These are phyloP conservation scores for Haplosporangium sp. DNA, from an alignment of 371 early-diverging fungal species.

Conservation along the genomic window DNA sequence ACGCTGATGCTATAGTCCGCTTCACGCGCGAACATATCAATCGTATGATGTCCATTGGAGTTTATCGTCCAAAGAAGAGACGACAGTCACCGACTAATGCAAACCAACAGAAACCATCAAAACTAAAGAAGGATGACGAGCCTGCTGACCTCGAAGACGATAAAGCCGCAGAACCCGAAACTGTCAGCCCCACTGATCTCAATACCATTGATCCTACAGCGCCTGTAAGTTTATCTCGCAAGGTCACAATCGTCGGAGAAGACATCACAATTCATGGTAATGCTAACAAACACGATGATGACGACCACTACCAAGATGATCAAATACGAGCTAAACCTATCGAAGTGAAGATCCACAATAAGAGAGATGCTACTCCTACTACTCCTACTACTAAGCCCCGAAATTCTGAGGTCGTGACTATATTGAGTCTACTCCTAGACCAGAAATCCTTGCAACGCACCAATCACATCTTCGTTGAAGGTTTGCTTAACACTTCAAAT, in stretches of 20 bases:
- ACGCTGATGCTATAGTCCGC: conserved; percentile 42
- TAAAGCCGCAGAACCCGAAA: conserved; percentile 4
- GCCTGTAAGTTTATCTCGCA: background rate
- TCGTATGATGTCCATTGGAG: conserved; percentile 44
- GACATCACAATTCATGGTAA: conserved; percentile 21
- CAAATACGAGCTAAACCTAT: background rate
- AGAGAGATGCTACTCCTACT: too few species aligned
- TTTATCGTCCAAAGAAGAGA: conserved; percentile 21
- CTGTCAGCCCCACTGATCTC: background rate
- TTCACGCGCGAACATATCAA: conserved; percentile 53
- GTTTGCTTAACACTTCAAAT: conserved; percentile 32
- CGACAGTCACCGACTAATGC: background rate
- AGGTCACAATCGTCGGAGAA: background rate
- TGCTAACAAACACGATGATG: conserved; percentile 18
- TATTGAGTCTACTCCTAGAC: conserved; percentile 43
- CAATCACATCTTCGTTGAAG: conserved; percentile 47
- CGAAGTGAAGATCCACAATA: background rate
- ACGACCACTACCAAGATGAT: conserved; percentile 6
- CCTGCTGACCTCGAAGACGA: background rate
- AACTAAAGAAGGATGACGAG: background rate
- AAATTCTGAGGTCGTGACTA: conserved; percentile 24
- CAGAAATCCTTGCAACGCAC: conserved; percentile 21
- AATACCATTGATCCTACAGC: background rate
- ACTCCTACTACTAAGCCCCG: background rate
- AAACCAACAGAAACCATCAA: background rate